Evolutionary conservation across 305 asterid species (phyloP).

Genomic region (Stenogyne calaminthoides): DNA sequence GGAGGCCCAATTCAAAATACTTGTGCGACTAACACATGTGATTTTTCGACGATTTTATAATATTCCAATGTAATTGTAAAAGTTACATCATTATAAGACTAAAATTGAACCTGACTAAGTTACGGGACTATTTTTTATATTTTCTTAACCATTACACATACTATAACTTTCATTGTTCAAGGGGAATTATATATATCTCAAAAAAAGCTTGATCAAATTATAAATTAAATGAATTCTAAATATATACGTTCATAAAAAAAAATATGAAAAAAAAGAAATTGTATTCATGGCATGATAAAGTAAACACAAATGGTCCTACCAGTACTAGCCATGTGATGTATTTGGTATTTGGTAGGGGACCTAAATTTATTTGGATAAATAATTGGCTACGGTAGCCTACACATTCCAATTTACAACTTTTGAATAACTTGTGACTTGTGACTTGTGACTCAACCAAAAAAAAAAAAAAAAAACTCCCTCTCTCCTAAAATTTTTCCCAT

Average conservation of each 20-base stretch:
- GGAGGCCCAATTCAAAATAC: no score
- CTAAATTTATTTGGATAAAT: conserved; percentile 24
- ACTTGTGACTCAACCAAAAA: no score
- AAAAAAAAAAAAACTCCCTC: no score
- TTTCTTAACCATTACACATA: no score
- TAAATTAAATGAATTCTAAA: background rate
- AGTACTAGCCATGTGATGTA: conserved; percentile 37
- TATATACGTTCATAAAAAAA: background rate
- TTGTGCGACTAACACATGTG: no score
- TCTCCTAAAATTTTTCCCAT: no score
- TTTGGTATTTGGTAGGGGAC: conserved; percentile 34
- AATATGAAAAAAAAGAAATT: background rate
- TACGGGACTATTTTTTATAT: no score
- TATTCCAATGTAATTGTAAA: no score
- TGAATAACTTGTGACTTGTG: background rate
- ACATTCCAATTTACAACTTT: conserved; percentile 36
- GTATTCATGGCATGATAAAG: conserved; percentile 18
- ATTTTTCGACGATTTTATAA: no score
- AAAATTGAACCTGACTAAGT: no score
- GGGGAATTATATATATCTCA: background rate
- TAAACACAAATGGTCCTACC: conserved; percentile 34
- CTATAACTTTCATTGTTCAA: no score
- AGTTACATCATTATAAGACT: no score
- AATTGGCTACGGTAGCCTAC: background rate
- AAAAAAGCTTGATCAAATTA: background rate